Conservation (phyloP, 768 basidiomycete species). For the Psilocybe sp. region DNA sequence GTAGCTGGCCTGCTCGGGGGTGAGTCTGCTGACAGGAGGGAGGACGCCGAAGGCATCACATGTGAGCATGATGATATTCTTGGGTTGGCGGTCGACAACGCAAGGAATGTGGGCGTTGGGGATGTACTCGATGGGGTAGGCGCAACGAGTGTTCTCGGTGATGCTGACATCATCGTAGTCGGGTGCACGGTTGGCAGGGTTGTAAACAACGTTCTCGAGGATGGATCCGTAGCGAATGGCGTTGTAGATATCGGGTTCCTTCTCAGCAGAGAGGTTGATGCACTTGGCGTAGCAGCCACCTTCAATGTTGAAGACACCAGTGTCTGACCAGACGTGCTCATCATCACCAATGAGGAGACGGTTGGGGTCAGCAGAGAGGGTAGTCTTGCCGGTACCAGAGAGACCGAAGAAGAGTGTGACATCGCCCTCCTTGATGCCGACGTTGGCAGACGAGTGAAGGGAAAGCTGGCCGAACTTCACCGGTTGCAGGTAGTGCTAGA, state of each 20-base stretch:
- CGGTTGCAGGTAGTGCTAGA: conserved; percentile 93
- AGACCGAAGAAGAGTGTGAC: conserved; percentile 99
- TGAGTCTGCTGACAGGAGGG: conserved; percentile 90
- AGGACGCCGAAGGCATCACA: conserved; percentile 99
- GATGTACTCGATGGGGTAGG: conserved; percentile 98
- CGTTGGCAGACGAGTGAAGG: conserved; percentile 96
- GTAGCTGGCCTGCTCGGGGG: conserved; percentile 94
- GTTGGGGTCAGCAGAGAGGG: conserved; percentile 92
- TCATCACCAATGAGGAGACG: conserved; percentile 97
- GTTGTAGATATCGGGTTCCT: conserved; percentile 96
- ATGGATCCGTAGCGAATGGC: conserved; percentile 95
- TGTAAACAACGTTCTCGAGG: conserved; percentile 99
- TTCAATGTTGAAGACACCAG: conserved; percentile 99
- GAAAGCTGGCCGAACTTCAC: conserved; percentile 98
- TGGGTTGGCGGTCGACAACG: conserved; percentile 80
- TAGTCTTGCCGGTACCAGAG: conserved; percentile 98
- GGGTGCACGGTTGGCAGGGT: conserved; percentile 72
- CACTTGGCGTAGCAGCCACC: conserved; percentile 99
- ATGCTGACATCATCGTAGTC: conserved; percentile 97
- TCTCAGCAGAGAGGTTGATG: conserved; percentile 94
- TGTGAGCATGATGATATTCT: conserved; percentile 94
- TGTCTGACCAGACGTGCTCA: conserved; percentile 99
- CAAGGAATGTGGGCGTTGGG: conserved; percentile 95
- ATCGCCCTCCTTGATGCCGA: conserved; percentile 83
- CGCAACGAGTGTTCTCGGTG: conserved; percentile 99